Base-by-base conservation (phyloP, 164 flowering plant species). In the Vitis rotundifolia region DNA sequence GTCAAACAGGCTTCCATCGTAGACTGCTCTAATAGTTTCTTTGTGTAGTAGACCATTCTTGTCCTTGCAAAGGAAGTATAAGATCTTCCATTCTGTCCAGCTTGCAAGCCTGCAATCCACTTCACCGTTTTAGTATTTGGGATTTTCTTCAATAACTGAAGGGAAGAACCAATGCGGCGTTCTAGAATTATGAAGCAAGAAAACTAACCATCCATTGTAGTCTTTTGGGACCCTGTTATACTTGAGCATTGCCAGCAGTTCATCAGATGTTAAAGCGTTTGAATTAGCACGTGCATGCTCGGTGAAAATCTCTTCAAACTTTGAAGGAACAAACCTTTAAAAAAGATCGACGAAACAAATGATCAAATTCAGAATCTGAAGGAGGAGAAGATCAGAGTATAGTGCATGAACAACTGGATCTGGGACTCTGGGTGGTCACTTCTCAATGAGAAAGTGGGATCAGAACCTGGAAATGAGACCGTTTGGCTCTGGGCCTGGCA, bases 1-100 rank as follows among this genome's bases (percentile, higher is more conserved):
- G 50, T 82, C 86, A 61, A 92, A 92, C 37, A 92, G 73, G 72
- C 81, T 84, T 70, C 97, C 97, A 77, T 92, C 97, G 55, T 88
- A 92, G 28, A 79, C 93, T 48, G 81, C 91, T 74, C 85, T 72
- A 12, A 90, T 51, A 0, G 86, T 85, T 2, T 90, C 95, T 73
- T 83, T 89, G 13, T 74, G 91, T 53, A 92, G 77, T 50, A 88
- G 68, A 3, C 93, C 93, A 22, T 84, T 61, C 74, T 83, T 68
- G 82, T 90, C 95, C 77, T 87, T 92, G 82, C 91, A 80, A 12
- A 92, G 81, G 26, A 2, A 0, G 28, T 88, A 87, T 9, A 92
- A 66, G 3, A 78, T 67, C 77, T 83, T 85, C 97, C 97, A 92
- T 64, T 92, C 97, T 59, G 83, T 50, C 28, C 15, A 81, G 26